Conservation (phyloP, 148 eudicot species). For the Limonium bicolor region DNA sequence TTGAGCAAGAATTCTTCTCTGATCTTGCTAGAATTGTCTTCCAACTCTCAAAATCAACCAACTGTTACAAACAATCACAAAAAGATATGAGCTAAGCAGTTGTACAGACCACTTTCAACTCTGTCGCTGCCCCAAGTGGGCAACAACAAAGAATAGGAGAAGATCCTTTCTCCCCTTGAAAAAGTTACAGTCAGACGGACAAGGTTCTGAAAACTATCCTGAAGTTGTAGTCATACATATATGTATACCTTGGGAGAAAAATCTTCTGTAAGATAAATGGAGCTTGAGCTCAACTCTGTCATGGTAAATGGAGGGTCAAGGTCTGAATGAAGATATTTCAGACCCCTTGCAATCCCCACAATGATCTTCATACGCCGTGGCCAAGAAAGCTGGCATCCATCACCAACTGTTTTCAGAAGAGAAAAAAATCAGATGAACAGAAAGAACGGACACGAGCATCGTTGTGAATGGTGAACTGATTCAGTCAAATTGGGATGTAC, state of each 20-base stretch:
- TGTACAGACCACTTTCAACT: neutral
- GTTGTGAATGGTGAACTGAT: too few relatives aligned
- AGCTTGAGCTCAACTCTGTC: slow-evolving; percentile 63
- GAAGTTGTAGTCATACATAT: too few relatives aligned
- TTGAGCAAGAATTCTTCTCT: slow-evolving; percentile 54
- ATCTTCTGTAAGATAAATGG: slow-evolving; percentile 85
- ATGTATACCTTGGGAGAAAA: slow-evolving; percentile 95
- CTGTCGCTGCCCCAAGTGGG: too few relatives aligned
- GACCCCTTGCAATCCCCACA: slow-evolving; percentile 69
- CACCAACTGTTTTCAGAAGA: slow-evolving; percentile 41
- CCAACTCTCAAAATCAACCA: slow-evolving; percentile 99
- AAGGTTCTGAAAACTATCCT: neutral
- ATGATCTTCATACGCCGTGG: slow-evolving; percentile 80
- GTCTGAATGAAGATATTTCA: slow-evolving; percentile 81
- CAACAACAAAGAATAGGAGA: too few relatives aligned
- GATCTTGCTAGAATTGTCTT: slow-evolving; percentile 74
- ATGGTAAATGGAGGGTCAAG: slow-evolving; percentile 84
- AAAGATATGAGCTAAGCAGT: neutral
- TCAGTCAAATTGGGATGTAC: too few relatives aligned
- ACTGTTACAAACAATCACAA: slow-evolving; percentile 16
- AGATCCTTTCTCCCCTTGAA: too few relatives aligned
- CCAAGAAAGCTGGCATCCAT: slow-evolving; percentile 90
- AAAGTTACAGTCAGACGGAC: too few relatives aligned
- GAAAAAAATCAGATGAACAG: too few relatives aligned
- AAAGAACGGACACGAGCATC: too few relatives aligned